Percentiles rank a stretch among this genome's conserved stretches.
Evolutionary conservation across 2,329 filamentous ascomycete species (phyloP).

Genomic region (Alternaria panax): DNA sequence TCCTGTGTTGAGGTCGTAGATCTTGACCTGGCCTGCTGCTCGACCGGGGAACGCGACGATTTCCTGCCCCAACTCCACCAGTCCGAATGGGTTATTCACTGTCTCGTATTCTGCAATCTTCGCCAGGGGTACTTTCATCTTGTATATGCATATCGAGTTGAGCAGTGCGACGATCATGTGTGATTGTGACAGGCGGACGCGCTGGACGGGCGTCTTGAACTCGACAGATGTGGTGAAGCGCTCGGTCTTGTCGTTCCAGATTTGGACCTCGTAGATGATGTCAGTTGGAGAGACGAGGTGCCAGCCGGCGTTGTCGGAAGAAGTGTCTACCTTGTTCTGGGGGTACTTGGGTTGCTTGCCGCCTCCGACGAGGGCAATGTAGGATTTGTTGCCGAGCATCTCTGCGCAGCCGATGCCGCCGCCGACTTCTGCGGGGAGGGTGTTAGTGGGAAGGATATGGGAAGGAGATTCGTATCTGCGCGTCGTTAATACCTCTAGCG

Average conservation of each 20-base stretch:
- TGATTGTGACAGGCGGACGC: constrained; percentile 77
- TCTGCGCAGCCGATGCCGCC: constrained; percentile 82
- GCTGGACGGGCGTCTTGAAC: constrained; percentile 79
- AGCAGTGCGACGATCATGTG: constrained; percentile 82
- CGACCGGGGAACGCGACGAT: constrained; percentile 86
- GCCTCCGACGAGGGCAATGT: constrained; percentile 87
- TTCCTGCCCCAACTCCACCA: constrained; percentile 78
- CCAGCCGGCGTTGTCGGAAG: constrained; percentile 37
- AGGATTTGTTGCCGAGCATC: constrained; percentile 88
- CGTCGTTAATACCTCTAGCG: constrained; percentile 34
- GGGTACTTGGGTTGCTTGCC: constrained; percentile 85
- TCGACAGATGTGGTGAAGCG: constrained; percentile 79
- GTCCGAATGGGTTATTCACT: constrained; percentile 79
- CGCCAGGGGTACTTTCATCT: constrained; percentile 74
- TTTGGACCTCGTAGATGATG: constrained; percentile 66
- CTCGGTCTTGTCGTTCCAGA: constrained; percentile 89
- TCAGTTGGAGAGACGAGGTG: constrained; percentile 36
- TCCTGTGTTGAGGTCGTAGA: constrained; percentile 78
- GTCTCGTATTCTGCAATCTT: constrained; percentile 83
- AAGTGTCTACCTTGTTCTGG: constrained; percentile 80
- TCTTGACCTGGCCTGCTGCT: constrained; percentile 84
- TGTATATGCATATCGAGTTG: constrained; percentile 82
- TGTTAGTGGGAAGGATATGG: constrained; percentile 20
- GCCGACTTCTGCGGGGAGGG: constrained; percentile 40
- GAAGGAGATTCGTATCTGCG: neutral